A percentile compares a stretch with the other conserved stretches of the same genome.
phyloP scores from a whole-genome alignment of 1,139 yeast species.

The Suhomyces coccinellae region DNA sequence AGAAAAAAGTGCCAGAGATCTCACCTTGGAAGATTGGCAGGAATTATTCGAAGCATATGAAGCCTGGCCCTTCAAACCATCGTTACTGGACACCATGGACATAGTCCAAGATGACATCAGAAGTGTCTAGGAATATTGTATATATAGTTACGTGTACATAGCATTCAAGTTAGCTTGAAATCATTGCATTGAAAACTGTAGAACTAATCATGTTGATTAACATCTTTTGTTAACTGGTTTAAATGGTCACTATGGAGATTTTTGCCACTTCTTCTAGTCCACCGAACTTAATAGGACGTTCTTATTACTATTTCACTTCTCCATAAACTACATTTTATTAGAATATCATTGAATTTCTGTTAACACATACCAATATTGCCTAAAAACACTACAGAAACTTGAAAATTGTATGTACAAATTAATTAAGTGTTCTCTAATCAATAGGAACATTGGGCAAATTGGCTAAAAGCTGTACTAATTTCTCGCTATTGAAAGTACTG shows the following conservation, averaged over 20 bases:
- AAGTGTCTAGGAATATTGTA: slow-evolving; percentile 10
- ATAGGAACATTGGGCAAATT: slow-evolving; percentile 34
- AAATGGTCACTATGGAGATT: too few species aligned
- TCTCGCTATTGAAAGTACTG: slow-evolving; percentile 40
- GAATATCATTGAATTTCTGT: too few species aligned
- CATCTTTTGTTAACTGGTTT: too few species aligned
- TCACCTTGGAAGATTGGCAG: slow-evolving; percentile 56
- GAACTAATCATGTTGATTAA: too few species aligned
- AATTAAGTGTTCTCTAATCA: slow-evolving; percentile 12
- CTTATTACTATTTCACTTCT: too few species aligned
- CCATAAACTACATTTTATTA: too few species aligned
- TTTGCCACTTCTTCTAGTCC: too few species aligned
- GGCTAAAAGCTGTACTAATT: slow-evolving; percentile 43
- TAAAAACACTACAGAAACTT: not conserved
- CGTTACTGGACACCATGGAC: slow-evolving; percentile 24
- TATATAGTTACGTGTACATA: not conserved
- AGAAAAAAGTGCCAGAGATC: slow-evolving; percentile 46
- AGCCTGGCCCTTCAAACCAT: slow-evolving; percentile 87
- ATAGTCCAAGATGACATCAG: slow-evolving; percentile 22
- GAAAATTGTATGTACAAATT: not conserved
- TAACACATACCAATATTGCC: not conserved
- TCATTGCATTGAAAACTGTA: too few species aligned
- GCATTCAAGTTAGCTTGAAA: not conserved
- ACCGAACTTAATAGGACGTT: too few species aligned
- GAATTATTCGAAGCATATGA: slow-evolving; percentile 53